Evolutionary conservation across 179 eudicot genomes (phyloP), one percentile per base, ranked within the genome.

Genomic region (Carnegiea gigantea): DNA sequence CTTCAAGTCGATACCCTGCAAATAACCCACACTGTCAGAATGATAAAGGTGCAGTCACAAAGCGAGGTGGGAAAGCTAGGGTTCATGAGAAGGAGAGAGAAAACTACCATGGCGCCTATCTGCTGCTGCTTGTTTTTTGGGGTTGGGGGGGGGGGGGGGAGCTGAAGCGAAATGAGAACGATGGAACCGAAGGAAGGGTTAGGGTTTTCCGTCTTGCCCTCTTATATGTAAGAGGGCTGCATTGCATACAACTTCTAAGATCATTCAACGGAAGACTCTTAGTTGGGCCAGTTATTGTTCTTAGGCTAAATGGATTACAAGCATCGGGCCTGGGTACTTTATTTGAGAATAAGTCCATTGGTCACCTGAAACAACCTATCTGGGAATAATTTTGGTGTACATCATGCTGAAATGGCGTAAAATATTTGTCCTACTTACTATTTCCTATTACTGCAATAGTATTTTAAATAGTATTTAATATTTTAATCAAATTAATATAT

Each of bases 1-100:
- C 87, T 88, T 87, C 88, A 91, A 84, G 80, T 91, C 94, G 70
- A 91, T 91, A 85, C 94, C 94, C 94, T 90, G 60, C 44, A 77
- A 40, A 40, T 4, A 40, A 53, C 11, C 17, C 73, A 8, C 18
- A 67, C 33, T 36, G 24, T 13, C 23, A 30, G 4, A 15, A 74
- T 68, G 9, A 14, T 28, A 28, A 2, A 15, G 26, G 59, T 36
- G 67, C 13, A 8, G 5, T 73, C 1, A 24, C 0, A 26, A 40
- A 11, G 24, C 23, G 36, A 76, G 28, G 67, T 17, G 46, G 72
- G 0, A 0, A 36, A 33, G 17, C 18, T 70, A 70, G 73, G 46
- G 73, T 70, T 70, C 15, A 21, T 3, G 30, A 15, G 28, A 51
- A 44, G 36, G 49, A 79, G 71, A 9, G 76, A 23, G 36, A 49